Conservation (phyloP, 2,329 filamentous ascomycete genomes). For the Xylaria sp. region DNA sequence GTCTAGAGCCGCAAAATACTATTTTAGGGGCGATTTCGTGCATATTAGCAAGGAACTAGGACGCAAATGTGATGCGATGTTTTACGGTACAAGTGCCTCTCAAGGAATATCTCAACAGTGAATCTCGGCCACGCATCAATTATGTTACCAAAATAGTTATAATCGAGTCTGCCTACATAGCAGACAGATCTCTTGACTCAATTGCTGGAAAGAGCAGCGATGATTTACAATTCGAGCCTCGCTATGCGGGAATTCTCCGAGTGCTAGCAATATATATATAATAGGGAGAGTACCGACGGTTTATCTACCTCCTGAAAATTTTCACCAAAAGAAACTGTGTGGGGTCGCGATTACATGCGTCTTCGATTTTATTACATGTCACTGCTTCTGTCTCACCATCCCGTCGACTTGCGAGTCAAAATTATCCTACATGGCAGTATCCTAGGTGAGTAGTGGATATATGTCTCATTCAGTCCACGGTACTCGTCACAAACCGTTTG, state of each 20-base stretch:
- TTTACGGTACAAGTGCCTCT: neutral
- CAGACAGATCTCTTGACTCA: neutral
- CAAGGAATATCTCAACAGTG: neutral
- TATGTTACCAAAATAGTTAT: no score
- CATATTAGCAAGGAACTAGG: neutral
- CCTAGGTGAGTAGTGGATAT: neutral
- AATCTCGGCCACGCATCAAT: neutral
- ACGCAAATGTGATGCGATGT: neutral
- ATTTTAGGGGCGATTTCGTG: neutral
- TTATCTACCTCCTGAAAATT: neutral
- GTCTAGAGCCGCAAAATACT: neutral
- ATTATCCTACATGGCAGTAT: constrained; percentile 1
- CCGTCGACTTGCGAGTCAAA: constrained; percentile 9
- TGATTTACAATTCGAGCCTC: neutral
- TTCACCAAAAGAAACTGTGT: neutral
- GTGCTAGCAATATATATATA: neutral
- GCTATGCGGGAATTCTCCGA: neutral
- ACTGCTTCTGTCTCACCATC: constrained; percentile 8
- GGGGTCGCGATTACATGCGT: neutral
- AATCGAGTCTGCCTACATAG: no score
- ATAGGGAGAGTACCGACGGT: neutral
- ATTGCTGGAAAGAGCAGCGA: neutral
- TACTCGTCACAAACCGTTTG: neutral
- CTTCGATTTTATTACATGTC: constrained; percentile 12
- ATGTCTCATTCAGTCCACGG: constrained; percentile 16